phyloP scores from a whole-genome alignment of 2,329 filamentous ascomycete species.

The Eutypella sp. region DNA sequence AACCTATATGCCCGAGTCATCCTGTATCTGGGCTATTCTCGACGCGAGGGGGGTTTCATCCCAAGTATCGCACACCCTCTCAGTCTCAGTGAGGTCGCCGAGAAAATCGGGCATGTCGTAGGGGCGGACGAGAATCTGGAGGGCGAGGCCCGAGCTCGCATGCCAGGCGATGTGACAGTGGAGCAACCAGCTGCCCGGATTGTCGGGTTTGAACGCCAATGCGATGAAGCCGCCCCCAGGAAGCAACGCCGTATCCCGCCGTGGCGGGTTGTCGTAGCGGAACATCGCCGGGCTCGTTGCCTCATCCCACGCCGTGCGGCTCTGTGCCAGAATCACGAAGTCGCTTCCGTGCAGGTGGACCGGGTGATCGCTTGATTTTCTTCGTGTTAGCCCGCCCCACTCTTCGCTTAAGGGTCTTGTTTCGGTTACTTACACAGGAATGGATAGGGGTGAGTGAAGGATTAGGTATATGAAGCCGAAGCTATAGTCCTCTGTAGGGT shows the following conservation, averaged over 20 bases:
- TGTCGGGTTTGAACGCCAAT: conserved; percentile 1
- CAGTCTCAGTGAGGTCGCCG: conserved; percentile 6
- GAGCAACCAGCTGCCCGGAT: conserved; percentile 12
- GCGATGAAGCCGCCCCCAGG: background rate
- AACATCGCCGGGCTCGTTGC: conserved; percentile 5
- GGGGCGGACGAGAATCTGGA: conserved; percentile 20
- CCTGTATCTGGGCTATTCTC: conserved; percentile 2
- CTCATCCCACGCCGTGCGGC: conserved; percentile 4
- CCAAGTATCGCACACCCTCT: conserved; percentile 9
- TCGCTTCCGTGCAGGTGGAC: conserved; percentile 49
- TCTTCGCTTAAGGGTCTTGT: conserved; percentile 3
- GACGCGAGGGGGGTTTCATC: background rate
- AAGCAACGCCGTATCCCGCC: background rate
- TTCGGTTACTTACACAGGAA: conserved; percentile 12
- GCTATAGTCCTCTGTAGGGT: conserved; percentile 7
- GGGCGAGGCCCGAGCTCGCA: conserved; percentile 17
- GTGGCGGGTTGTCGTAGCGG: conserved; percentile 13
- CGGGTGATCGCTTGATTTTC: conserved; percentile 30
- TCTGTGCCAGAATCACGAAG: conserved; percentile 38
- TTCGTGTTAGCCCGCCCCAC: conserved; percentile 13
- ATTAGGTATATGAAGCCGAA: conserved; percentile 16
- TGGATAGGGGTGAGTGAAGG: conserved; percentile 6
- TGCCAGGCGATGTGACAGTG: conserved; percentile 26
- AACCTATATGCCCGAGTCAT: conserved; percentile 10
- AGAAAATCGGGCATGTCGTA: conserved; percentile 4